Evolutionary conservation across 495 filamentous ascomycete species (phyloP), one percentile per base, ranked within the genome.

Genomic region (Podospora pseudoanserina): DNA sequence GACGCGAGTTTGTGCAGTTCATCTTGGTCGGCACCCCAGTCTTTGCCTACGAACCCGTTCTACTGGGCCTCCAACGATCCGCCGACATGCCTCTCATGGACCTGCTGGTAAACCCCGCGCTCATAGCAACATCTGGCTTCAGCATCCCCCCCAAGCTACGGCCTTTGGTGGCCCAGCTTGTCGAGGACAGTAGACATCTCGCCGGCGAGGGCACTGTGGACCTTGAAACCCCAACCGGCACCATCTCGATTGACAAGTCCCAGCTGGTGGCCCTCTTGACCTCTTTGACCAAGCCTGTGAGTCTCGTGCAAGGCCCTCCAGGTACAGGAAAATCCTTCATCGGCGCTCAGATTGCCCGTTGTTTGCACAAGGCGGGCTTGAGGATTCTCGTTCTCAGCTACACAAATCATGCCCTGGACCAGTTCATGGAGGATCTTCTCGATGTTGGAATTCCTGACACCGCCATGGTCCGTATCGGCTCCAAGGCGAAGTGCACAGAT

Each of bases 271-370:
- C 89, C 19, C 70, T 94, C 0, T 28, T 87, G 13, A 73, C 80
- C 3, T 86, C 86, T 0, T 70, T 94, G 49, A 78, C 67, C 0
- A 85, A 84, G 23, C 75, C 74, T 15, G 79, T 93, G 4, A 88
- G 87, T 71, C 72, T 90, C 1, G 89, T 93, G 16, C 91, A 94
- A 77, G 91, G 92, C 0, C 91, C 92, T 0, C 91, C 91, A 77
- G 91, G 91, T 3, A 94, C 91, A 3, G 92, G 92, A 5, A 94
- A 94, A 66, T 92, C 90, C 0, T 92, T 93, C 67, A 86, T 92
- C 39, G 92, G 92, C 0, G 88, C 90, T 0, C 76, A 91, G 3
- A 71, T 92, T 18, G 86, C 87, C 0, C 90, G 90, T 65, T 74
- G 78, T 0, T 64, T 94, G 1, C 76, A 86, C 68, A 78, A 88